A percentile compares a stretch with the other conserved stretches of the same genome.
Conservation (phyloP, 768 basidiomycete species). For the Pseudohyphozyma bogoriensis region DNA sequence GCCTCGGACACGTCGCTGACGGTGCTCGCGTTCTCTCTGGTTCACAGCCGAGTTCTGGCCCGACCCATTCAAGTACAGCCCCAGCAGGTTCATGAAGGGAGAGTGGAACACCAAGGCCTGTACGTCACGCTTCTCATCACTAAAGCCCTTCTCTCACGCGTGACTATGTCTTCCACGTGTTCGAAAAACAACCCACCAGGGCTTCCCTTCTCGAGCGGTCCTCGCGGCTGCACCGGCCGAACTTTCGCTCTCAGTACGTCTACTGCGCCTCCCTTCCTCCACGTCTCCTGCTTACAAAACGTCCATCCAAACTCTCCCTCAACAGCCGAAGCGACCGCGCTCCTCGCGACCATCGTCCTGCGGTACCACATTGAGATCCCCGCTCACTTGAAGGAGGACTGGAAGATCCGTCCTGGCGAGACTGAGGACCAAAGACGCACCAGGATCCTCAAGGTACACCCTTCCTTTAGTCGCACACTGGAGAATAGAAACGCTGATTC, state of each 20-base stretch:
- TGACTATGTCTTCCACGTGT: too few relatives aligned
- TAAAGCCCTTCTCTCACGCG: too few relatives aligned
- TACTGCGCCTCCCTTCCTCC: not conserved
- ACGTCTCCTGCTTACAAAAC: not conserved
- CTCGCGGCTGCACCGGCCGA: conserved; percentile 7
- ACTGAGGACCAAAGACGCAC: conserved; percentile 6
- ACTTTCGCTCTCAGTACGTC: conserved; percentile 9
- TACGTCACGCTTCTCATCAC: too few relatives aligned
- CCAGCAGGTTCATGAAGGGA: conserved; percentile 5
- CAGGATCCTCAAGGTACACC: conserved; percentile 12
- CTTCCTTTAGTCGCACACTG: too few relatives aligned
- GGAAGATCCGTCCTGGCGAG: conserved; percentile 1
- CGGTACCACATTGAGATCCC: conserved; percentile 5
- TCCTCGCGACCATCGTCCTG: conserved; percentile 4
- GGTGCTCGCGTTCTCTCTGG: not conserved
- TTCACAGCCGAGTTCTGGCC: not conserved
- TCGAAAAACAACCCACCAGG: too few relatives aligned
- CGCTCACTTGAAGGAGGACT: not conserved
- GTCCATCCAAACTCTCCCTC: too few relatives aligned
- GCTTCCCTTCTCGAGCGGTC: conserved; percentile 2
- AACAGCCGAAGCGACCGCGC: conserved; percentile 10
- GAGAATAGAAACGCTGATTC: too few relatives aligned
- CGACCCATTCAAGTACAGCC: not conserved
- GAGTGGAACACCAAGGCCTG: too few relatives aligned
- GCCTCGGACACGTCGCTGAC: not conserved